These are phyloP conservation scores for Tricholoma matsutake DNA, from an alignment of 768 basidiomycete genomes.

Conservation along the genomic window DNA sequence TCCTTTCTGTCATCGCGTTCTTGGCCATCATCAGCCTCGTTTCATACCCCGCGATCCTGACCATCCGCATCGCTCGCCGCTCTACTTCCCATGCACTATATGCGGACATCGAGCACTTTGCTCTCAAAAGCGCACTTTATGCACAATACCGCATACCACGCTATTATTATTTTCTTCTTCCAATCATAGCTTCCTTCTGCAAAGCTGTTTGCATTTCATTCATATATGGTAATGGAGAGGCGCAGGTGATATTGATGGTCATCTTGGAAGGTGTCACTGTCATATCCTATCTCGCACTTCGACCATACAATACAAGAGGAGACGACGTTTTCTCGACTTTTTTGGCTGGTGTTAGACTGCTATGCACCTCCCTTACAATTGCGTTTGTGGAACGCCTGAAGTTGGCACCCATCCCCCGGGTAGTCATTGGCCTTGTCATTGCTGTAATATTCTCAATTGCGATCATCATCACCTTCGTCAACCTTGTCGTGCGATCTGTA, in stretches of 20 bases:
- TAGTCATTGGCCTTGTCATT: slow-evolving; percentile 74
- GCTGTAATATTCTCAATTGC: slow-evolving; percentile 72
- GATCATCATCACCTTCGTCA: slow-evolving; percentile 65
- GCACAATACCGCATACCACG: slow-evolving; percentile 64
- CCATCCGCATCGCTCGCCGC: slow-evolving; percentile 42
- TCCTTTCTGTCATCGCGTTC: slow-evolving; percentile 74
- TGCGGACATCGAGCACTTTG: slow-evolving; percentile 31
- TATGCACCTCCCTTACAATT: slow-evolving; percentile 69
- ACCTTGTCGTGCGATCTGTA: slow-evolving; percentile 52
- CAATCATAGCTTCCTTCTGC: slow-evolving; percentile 57
- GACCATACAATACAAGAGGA: slow-evolving; percentile 65
- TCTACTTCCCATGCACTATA: slow-evolving; percentile 29
- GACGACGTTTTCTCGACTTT: slow-evolving; percentile 69
- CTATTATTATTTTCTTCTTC: slow-evolving; percentile 62
- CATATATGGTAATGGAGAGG: slow-evolving; percentile 55
- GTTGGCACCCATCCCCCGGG: slow-evolving; percentile 74
- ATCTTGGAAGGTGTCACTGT: slow-evolving; percentile 65
- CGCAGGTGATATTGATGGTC: slow-evolving; percentile 67
- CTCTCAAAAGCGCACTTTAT: slow-evolving; percentile 55
- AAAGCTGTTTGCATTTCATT: slow-evolving; percentile 74
- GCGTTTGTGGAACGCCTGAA: slow-evolving; percentile 68
- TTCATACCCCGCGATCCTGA: slow-evolving; percentile 44
- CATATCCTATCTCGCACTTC: slow-evolving; percentile 46
- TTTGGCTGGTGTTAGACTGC: slow-evolving; percentile 63
- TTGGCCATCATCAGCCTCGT: slow-evolving; percentile 49